phyloP scores from a whole-genome alignment of 208 protist genomes.

The Trypanosoma platydactyli region DNA sequence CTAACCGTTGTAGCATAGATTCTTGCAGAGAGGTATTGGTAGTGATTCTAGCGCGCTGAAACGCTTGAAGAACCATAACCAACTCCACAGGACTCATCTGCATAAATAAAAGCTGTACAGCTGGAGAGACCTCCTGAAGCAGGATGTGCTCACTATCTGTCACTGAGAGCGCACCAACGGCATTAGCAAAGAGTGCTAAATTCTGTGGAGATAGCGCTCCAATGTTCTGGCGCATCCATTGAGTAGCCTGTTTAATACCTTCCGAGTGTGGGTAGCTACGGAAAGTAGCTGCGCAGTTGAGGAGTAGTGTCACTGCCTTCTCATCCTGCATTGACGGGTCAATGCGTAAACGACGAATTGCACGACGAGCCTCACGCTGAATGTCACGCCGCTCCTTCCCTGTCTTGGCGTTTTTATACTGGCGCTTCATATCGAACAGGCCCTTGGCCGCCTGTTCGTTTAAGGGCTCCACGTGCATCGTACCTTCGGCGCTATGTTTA shows the following conservation, averaged over 20 bases:
- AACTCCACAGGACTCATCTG: constrained; percentile 82
- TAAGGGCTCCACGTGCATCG: constrained; percentile 19
- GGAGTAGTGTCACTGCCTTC: constrained; percentile 56
- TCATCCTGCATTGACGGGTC: constrained; percentile 87
- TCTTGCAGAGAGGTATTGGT: constrained; percentile 45
- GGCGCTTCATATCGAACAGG: constrained; percentile 67
- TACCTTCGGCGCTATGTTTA: constrained; percentile 2
- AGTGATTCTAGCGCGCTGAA: constrained; percentile 45
- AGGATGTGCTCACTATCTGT: constrained; percentile 47
- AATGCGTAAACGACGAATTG: constrained; percentile 49
- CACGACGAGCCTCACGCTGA: constrained; percentile 46
- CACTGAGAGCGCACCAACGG: constrained; percentile 46
- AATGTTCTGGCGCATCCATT: constrained; percentile 72
- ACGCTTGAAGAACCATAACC: constrained; percentile 85
- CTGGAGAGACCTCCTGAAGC: constrained; percentile 38
- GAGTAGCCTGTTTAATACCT: constrained; percentile 49
- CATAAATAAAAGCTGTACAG: constrained; percentile 44
- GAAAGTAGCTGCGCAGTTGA: constrained; percentile 81
- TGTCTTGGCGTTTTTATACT: constrained; percentile 55
- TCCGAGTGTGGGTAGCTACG: constrained; percentile 29
- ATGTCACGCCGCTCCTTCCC: constrained; percentile 51
- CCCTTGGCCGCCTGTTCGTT: constrained; percentile 47
- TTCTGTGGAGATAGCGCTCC: constrained; percentile 69
- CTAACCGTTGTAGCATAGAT: constrained; percentile 46
- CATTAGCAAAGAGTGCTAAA: constrained; percentile 75